These are phyloP conservation scores for Pyrrhoderma lamaoense DNA, from an alignment of 1,284 basidiomycete genomes.

Conservation along the genomic window DNA sequence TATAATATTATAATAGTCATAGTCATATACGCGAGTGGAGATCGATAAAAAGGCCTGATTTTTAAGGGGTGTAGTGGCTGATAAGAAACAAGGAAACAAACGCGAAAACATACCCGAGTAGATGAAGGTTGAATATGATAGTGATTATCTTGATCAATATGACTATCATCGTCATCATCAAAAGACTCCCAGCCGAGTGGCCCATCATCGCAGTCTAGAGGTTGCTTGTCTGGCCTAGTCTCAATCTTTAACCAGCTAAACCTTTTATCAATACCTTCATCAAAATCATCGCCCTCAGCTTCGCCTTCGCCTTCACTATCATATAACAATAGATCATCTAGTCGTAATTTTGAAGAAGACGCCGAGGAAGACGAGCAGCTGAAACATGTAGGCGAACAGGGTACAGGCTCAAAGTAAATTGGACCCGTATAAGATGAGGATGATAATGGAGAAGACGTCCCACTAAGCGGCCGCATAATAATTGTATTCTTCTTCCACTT, in stretches of 20 bases:
- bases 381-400: slow-evolving; percentile 1
- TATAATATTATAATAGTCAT: too few relatives aligned
- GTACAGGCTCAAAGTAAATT: slow-evolving; percentile 5
- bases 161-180: slow-evolving; percentile 1
- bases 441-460: background rate
- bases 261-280: background rate
- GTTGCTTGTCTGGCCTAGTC: background rate
- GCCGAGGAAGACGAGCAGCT: slow-evolving; percentile 8
- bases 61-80: too few relatives aligned
- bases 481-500: too few relatives aligned
- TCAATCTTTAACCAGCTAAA: background rate
- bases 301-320: background rate
- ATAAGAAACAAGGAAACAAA: too few relatives aligned
- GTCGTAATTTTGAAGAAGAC: slow-evolving; percentile 4
- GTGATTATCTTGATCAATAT: background rate
- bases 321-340: background rate
- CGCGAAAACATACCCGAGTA: too few relatives aligned
- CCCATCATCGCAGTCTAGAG: too few relatives aligned
- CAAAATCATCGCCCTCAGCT: background rate
- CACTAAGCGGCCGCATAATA: background rate
- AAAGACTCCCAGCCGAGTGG: background rate
- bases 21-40: too few relatives aligned
- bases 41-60: too few relatives aligned
- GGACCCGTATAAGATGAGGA: slow-evolving; percentile 4
- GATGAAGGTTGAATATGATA: too few relatives aligned